A percentile compares a stretch with the other conserved stretches of the same genome.
These are phyloP conservation scores for Candida schatavii DNA, from an alignment of 805 yeast species.

Conservation along the genomic window DNA sequence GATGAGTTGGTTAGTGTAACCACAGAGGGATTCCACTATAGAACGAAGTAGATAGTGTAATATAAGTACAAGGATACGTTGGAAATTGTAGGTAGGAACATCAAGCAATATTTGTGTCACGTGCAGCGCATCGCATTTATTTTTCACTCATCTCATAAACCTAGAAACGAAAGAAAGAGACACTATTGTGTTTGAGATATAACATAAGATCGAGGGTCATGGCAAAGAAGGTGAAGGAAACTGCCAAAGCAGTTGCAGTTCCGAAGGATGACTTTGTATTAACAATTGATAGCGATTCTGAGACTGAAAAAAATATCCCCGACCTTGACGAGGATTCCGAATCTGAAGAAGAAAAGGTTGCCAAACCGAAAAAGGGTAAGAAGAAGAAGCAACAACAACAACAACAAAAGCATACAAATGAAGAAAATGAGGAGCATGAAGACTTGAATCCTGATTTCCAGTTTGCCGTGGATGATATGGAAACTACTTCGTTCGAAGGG, in stretches of 20 bases:
- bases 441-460: constrained; percentile 73
- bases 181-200: background rate
- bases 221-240: background rate
- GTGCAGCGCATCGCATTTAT: constrained; percentile 4
- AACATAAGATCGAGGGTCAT: background rate
- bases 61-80: background rate
- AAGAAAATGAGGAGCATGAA: constrained; percentile 36
- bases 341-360: constrained; percentile 13
- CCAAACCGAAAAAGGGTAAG: constrained; percentile 13
- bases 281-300: constrained; percentile 79
- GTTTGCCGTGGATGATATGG: constrained; percentile 64
- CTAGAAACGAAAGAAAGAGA: constrained; percentile 5
- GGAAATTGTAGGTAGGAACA: background rate
- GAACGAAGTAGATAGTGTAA: constrained; percentile 1
- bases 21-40: constrained; percentile 24
- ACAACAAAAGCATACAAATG: constrained; percentile 25
- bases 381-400: constrained; percentile 18
- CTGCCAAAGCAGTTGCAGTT: background rate
- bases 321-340: constrained; percentile 22
- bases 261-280: constrained; percentile 54
- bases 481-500: constrained; percentile 55
- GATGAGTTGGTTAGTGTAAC: constrained; percentile 19
- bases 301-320: constrained; percentile 28
- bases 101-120: no score
- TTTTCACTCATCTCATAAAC: constrained; percentile 13